A percentile compares a stretch with the other conserved stretches of the same genome.
Evolutionary conservation across 805 yeast genomes (phyloP).

Genomic region (Zygosaccharomyces bailii): DNA sequence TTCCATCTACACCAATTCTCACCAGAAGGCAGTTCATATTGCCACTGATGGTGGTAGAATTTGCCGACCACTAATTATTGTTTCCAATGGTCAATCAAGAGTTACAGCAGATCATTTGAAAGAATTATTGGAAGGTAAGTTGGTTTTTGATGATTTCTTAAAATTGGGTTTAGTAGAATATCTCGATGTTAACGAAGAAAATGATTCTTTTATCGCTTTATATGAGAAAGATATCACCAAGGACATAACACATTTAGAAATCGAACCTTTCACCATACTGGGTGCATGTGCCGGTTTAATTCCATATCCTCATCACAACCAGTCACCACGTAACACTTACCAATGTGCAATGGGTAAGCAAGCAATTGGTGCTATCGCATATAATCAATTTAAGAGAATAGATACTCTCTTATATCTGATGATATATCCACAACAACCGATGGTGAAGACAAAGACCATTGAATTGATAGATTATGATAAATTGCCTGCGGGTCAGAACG

Average conservation of each 20-base stretch:
- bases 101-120: conserved; percentile 70
- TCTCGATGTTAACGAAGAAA: conserved; percentile 95
- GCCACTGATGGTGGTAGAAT: conserved; percentile 99
- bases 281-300: conserved; percentile 98
- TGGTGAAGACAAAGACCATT: conserved; percentile 97
- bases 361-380: conserved; percentile 99
- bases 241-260: conserved; percentile 82
- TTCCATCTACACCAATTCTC: conserved; percentile 83
- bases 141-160: conserved; percentile 90
- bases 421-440: conserved; percentile 99
- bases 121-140: conserved; percentile 58
- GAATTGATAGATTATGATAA: conserved; percentile 94
- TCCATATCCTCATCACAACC: conserved; percentile 99
- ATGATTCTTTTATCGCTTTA: conserved; percentile 87
- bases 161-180: conserved; percentile 87
- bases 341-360: conserved; percentile 99
- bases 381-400: conserved; percentile 92
- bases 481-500: conserved; percentile 97
- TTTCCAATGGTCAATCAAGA: conserved; percentile 63
- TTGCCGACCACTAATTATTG: conserved; percentile 93
- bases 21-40: conserved; percentile 90
- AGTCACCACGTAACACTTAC: conserved; percentile 98
- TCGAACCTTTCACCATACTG: conserved; percentile 94
- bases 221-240: conserved; percentile 64
- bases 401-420: conserved; percentile 89